A percentile compares a stretch with the other conserved stretches of the same genome.
phyloP scores from a whole-genome alignment of 805 yeast genomes.

The Lipomyces mesembrius region DNA sequence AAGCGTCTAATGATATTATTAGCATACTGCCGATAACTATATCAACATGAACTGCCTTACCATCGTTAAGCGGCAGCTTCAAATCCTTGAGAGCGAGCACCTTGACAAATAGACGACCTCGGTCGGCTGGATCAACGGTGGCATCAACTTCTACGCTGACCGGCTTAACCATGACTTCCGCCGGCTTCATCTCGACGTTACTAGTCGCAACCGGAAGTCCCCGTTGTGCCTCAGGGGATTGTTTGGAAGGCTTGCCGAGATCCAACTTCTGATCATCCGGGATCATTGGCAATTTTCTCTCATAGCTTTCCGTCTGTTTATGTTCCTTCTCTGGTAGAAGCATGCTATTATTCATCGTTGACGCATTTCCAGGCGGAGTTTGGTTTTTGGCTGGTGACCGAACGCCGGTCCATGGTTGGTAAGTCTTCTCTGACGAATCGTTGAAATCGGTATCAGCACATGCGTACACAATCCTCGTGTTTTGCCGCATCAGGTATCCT shows the following conservation, averaged over 20 bases:
- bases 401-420: slow-evolving; percentile 8
- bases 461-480: slow-evolving; percentile 31
- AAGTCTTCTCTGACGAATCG: slow-evolving; percentile 9
- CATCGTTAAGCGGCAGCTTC: slow-evolving; percentile 48
- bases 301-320: not conserved
- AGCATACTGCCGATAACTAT: not conserved
- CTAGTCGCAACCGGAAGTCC: not conserved
- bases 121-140: slow-evolving; percentile 46
- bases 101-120: slow-evolving; percentile 52
- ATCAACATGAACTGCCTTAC: slow-evolving; percentile 7
- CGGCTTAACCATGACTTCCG: not conserved
- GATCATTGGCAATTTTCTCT: not conserved
- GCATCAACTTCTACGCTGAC: not conserved
- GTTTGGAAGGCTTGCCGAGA: not conserved
- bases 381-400: not conserved
- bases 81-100: slow-evolving; percentile 56
- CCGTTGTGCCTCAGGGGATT: not conserved
- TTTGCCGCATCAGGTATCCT: slow-evolving; percentile 34
- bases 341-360: not conserved
- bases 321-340: not conserved
- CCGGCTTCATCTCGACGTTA: not conserved
- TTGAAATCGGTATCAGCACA: slow-evolving; percentile 25
- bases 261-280: slow-evolving; percentile 2
- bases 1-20: slow-evolving; percentile 46
- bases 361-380: slow-evolving; percentile 3